Evolutionary conservation across 2,329 filamentous ascomycete species (phyloP), one percentile per base, ranked within the genome.

Genomic region (Ascochyta fabae): DNA sequence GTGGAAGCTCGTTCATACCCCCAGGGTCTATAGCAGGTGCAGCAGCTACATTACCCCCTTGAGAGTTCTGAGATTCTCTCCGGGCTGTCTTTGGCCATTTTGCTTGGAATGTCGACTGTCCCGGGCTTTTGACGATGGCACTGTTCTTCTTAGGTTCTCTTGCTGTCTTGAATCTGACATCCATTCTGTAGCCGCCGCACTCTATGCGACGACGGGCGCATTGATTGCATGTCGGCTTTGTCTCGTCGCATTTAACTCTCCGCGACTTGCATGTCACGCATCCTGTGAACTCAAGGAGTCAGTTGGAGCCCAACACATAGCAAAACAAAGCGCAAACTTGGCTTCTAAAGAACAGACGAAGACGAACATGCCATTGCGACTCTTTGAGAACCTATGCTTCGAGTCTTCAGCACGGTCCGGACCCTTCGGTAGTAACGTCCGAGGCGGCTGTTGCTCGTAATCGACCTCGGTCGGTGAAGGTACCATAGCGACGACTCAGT

Each of bases 191-290:
- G 16, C 88, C 88, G 56, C 87, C 87, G 68, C 88, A 90, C 5
- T 78, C 72, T 27, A 89, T 86, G 53, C 83, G 85, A 51, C 87
- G 80, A 64, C 84, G 86, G 48, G 84, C 79, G 68, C 87, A 89
- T 76, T 89, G 86, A 46, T 83, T 79, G 64, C 87, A 89, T 31
- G 79, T 80, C 2, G 87, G 87, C 65, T 90, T 89, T 44, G 83
- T 84, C 75, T 90, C 88, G 71, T 89, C 88, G 75, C 88, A 90
- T 75, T 90, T 90, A 43, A 90, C 77, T 62, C 88, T 80, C 75
- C 89, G 89, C 55, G 85, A 81, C 75, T 90, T 90, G 78, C 88
- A 90, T 53, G 88, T 89, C 61, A 86, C 81, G 74, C 88, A 90
- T 65, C 88, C 87, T 89, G 40, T 38, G 6, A 53, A 13, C 26